Conservation (phyloP, 75 land plant genomes). For the Cupressus sempervirens region DNA sequence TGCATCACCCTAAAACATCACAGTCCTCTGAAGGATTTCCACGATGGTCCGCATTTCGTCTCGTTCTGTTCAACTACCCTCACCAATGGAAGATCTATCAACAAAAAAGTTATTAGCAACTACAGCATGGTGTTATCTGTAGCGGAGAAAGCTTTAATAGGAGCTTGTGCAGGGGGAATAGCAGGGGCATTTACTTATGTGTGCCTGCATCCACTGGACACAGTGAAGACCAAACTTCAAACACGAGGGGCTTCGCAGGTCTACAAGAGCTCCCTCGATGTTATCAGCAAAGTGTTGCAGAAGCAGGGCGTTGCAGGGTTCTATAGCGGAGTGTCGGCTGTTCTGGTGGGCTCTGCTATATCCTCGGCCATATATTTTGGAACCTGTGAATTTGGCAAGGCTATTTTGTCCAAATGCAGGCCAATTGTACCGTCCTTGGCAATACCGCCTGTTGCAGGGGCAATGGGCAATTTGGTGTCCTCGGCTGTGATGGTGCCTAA, state of each 20-base stretch:
- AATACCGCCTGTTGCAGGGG: conserved; percentile 78
- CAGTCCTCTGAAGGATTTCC: neutral
- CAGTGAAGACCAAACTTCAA: conserved; percentile 90
- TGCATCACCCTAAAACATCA: neutral
- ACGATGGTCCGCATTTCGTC: neutral
- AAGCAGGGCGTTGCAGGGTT: conserved; percentile 57
- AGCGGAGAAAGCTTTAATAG: conserved; percentile 71
- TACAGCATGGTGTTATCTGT: conserved; percentile 36
- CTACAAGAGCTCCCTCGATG: conserved; percentile 53
- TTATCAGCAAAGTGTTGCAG: conserved; percentile 44
- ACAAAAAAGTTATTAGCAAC: neutral
- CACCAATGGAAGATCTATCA: neutral
- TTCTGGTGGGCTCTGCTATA: conserved; percentile 65
- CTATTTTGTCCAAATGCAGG: conserved; percentile 34
- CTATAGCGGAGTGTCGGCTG: conserved; percentile 84
- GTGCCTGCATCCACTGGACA: conserved; percentile 83
- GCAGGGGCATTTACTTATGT: conserved; percentile 96
- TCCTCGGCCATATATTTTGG: conserved; percentile 90
- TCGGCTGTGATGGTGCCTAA: conserved; percentile 89
- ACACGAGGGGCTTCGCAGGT: conserved; percentile 59
- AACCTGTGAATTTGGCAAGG: conserved; percentile 82
- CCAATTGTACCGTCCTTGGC: conserved; percentile 43
- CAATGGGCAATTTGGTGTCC: conserved; percentile 78
- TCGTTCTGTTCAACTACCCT: neutral
- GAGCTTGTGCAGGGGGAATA: conserved; percentile 81